A percentile compares a stretch with the other conserved stretches of the same genome.
Conservation (phyloP, 768 basidiomycete species). For the Coprinopsis strossmayeri region DNA sequence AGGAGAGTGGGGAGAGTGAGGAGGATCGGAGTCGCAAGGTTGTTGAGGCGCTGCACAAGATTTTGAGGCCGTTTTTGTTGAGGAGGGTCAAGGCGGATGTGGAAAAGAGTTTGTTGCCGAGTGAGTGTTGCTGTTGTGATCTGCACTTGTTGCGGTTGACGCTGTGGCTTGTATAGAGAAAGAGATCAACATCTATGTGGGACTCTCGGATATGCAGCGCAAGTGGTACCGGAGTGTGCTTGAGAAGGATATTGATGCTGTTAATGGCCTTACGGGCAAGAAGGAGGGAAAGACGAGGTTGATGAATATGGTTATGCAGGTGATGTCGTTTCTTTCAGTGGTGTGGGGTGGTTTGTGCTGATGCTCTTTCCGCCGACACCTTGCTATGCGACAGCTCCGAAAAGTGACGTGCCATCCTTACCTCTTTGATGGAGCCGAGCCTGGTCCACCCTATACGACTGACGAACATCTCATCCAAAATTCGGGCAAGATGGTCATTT, state of each 20-base stretch:
- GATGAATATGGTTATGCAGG: conserved; percentile 99
- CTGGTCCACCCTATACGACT: conserved; percentile 96
- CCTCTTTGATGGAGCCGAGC: conserved; percentile 95
- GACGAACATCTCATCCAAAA: conserved; percentile 95
- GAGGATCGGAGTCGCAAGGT: conserved; percentile 88
- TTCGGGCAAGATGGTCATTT: conserved; percentile 94
- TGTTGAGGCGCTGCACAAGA: conserved; percentile 95
- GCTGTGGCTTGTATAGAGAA: conserved; percentile 52
- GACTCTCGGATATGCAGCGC: conserved; percentile 93
- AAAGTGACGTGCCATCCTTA: conserved; percentile 91
- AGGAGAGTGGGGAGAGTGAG: conserved; percentile 55
- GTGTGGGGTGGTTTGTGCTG: background rate
- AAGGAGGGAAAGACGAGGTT: conserved; percentile 97
- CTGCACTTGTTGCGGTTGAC: background rate
- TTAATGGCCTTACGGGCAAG: conserved; percentile 93
- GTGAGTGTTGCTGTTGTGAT: conserved; percentile 26
- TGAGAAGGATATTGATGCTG: conserved; percentile 98
- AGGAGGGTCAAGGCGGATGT: conserved; percentile 95
- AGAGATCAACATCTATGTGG: conserved; percentile 98
- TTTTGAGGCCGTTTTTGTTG: conserved; percentile 89
- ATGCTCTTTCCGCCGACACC: background rate
- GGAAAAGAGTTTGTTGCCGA: conserved; percentile 92
- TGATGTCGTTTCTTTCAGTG: too few species aligned
- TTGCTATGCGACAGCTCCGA: conserved; percentile 38
- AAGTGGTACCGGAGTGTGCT: conserved; percentile 97